Evolutionary conservation across 192 early-diverging fungal species (phyloP).

Genomic region (Backusella circina): DNA sequence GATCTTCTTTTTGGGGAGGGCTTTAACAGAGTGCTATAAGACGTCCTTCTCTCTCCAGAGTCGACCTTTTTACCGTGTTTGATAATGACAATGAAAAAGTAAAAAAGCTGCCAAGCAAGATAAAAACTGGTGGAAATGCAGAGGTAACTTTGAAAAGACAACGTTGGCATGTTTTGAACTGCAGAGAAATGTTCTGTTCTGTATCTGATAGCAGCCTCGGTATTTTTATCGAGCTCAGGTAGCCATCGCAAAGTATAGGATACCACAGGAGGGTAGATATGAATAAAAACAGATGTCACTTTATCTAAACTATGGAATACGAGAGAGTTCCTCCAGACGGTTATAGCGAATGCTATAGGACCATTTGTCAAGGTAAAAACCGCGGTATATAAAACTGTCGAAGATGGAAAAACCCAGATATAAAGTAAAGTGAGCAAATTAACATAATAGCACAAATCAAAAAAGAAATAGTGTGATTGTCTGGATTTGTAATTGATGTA

Average conservation of each 20-base stretch:
- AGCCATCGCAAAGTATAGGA: constrained; percentile 58
- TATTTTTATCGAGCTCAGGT: constrained; percentile 20
- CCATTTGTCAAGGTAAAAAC: constrained; percentile 49
- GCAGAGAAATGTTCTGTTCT: constrained; percentile 40
- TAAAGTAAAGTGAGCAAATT: constrained; percentile 52
- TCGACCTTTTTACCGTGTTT: constrained; percentile 25
- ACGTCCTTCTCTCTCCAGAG: constrained; percentile 45
- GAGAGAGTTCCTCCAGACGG: constrained; percentile 51
- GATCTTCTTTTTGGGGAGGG: constrained; percentile 32
- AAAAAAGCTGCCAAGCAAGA: constrained; percentile 21
- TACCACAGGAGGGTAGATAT: constrained; percentile 57
- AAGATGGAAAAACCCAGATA: constrained; percentile 47
- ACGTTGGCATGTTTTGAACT: constrained; percentile 30
- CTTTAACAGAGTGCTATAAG: constrained; percentile 56
- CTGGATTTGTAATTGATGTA: constrained; percentile 49
- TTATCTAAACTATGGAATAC: constrained; percentile 65
- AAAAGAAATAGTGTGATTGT: constrained; percentile 55
- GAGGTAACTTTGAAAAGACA: constrained; percentile 12
- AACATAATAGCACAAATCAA: constrained; percentile 59
- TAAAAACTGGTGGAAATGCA: constrained; percentile 16
- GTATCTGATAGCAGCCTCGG: constrained; percentile 18
- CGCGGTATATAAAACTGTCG: constrained; percentile 34
- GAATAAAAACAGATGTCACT: constrained; percentile 58
- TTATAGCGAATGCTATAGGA: constrained; percentile 60
- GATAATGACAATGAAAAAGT: constrained; percentile 27